A percentile compares a stretch with the other conserved stretches of the same genome.
Evolutionary conservation across 2,329 filamentous ascomycete species (phyloP).

Genomic region (Alternaria longipes): DNA sequence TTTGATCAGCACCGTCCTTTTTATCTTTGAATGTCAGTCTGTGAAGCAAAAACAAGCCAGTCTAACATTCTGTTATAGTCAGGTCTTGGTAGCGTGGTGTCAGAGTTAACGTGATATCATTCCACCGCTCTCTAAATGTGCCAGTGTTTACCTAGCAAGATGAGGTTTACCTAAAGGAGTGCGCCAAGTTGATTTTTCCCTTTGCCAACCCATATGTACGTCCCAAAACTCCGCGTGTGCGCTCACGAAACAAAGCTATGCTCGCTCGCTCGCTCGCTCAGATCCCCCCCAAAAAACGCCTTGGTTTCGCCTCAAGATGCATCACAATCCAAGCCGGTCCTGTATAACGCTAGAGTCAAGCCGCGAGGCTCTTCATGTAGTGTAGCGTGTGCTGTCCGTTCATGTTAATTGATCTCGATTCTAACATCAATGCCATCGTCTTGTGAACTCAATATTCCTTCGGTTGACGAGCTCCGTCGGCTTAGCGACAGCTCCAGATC

Average conservation of each 20-base stretch:
- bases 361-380: slow-evolving; percentile 5
- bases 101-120: neutral
- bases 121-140: neutral
- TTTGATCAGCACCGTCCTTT: neutral
- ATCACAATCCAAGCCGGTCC: slow-evolving; percentile 11
- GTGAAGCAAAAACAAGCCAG: neutral
- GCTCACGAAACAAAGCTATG: neutral
- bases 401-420: neutral
- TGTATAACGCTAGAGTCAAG: neutral
- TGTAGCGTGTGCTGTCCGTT: neutral
- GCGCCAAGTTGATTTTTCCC: neutral
- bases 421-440: neutral
- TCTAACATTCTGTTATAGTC: no score
- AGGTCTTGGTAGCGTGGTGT: neutral
- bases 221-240: slow-evolving; percentile 13
- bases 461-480: slow-evolving; percentile 4
- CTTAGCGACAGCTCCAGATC: slow-evolving; percentile 23
- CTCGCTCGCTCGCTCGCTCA: slow-evolving; percentile 6
- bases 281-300: slow-evolving; percentile 8
- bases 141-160: neutral
- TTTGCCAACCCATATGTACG: slow-evolving; percentile 7
- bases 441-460: neutral
- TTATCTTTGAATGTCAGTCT: rapidly evolving
- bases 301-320: slow-evolving; percentile 9
- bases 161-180: slow-evolving; percentile 6